Evolutionary conservation across 1,139 yeast genomes (phyloP).

Genomic region (Yamadazyma membranifaciens): DNA sequence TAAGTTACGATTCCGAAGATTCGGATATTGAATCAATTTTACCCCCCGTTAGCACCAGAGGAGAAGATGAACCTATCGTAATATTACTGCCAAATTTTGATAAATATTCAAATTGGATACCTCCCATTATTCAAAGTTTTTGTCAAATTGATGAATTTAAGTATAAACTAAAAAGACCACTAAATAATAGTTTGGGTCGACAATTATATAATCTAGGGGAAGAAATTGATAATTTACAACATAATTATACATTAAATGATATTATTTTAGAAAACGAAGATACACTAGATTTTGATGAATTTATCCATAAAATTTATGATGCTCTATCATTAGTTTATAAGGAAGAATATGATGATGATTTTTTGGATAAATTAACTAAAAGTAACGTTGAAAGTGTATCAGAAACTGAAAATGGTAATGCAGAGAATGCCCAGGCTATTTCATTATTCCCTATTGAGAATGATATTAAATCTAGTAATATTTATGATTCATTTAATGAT

Average conservation of each 20-base stretch:
- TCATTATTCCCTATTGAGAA: slow-evolving; percentile 33
- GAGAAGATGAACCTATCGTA: slow-evolving; percentile 7
- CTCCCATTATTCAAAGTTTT: slow-evolving; percentile 13
- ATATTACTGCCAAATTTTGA: slow-evolving; percentile 8
- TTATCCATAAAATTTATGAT: slow-evolving; percentile 25
- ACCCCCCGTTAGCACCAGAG: slow-evolving; percentile 4
- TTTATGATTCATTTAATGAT: slow-evolving; percentile 33
- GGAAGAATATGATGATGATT: slow-evolving; percentile 14
- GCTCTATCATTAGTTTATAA: slow-evolving; percentile 16
- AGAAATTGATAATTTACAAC: slow-evolving; percentile 3
- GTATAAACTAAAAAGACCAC: slow-evolving; percentile 9
- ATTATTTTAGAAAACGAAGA: slow-evolving; percentile 22
- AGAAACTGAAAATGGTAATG: slow-evolving; percentile 12
- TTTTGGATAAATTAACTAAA: slow-evolving; percentile 10
- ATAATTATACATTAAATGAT: slow-evolving; percentile 15
- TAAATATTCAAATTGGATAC: slow-evolving; percentile 9
- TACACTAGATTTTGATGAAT: slow-evolving; percentile 24
- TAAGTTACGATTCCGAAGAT: slow-evolving; percentile 5
- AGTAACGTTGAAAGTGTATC: slow-evolving; percentile 12
- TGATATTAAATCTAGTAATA: slow-evolving; percentile 26
- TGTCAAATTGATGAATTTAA: slow-evolving; percentile 25
- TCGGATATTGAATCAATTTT: slow-evolving; percentile 2
- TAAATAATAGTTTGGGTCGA: slow-evolving; percentile 2
- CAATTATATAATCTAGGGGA: slow-evolving; percentile 7
- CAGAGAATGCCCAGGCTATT: slow-evolving; percentile 24